A percentile compares a stretch with the other conserved stretches of the same genome.
Conservation (phyloP, 2,329 filamentous ascomycete species). For the Trichophyton mentagrophytes region DNA sequence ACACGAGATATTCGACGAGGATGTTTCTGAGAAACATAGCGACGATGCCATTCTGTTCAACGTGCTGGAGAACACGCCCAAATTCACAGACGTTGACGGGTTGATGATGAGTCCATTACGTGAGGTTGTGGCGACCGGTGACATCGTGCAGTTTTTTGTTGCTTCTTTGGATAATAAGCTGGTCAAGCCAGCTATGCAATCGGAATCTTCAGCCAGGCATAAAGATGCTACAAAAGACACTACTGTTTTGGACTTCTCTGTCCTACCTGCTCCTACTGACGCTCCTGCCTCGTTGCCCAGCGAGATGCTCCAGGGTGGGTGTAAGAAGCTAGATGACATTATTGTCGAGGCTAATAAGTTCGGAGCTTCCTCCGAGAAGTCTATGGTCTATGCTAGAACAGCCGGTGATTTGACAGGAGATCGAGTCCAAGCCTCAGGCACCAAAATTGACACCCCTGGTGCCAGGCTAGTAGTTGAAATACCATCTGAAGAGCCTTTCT, state of each 20-base stretch:
- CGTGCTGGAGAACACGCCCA: conserved; percentile 14
- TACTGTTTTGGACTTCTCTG: neutral
- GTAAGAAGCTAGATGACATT: conserved; percentile 12
- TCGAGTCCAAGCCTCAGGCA: conserved; percentile 5
- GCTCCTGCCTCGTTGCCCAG: neutral
- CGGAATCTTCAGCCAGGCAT: neutral
- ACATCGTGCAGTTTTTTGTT: conserved; percentile 32
- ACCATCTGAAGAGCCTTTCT: neutral
- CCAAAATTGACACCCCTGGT: conserved; percentile 15
- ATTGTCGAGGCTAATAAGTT: conserved; percentile 22
- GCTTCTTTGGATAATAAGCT: conserved; percentile 12
- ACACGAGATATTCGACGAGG: conserved; percentile 17
- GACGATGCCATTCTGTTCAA: neutral
- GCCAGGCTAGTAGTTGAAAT: conserved; percentile 9
- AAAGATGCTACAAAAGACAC: neutral
- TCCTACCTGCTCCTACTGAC: neutral
- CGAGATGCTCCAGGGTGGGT: neutral
- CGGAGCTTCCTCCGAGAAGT: conserved; percentile 30
- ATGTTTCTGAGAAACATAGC: neutral
- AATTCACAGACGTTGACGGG: conserved; percentile 16
- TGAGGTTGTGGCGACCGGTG: conserved; percentile 26
- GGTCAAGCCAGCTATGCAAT: neutral
- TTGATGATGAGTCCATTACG: conserved; percentile 27
- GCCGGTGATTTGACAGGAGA: neutral
- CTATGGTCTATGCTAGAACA: conserved; percentile 18